A percentile compares a stretch with the other conserved stretches of the same genome.
phyloP scores from a whole-genome alignment of 495 filamentous ascomycete species.

The Staphylotrichum longicolle region DNA sequence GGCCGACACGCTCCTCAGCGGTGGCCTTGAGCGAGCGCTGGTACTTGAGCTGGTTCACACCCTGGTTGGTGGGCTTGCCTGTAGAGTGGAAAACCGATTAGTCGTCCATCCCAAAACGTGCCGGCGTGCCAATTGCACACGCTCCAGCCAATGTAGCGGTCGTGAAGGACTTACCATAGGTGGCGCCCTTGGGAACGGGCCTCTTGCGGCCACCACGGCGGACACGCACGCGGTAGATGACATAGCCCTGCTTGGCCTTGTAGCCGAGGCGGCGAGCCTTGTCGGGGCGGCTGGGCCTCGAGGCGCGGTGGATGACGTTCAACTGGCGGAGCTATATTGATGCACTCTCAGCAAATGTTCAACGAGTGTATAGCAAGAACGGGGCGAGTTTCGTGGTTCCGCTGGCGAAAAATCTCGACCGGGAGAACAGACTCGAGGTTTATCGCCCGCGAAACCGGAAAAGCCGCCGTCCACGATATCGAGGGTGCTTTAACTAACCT shows the following conservation, averaged over 20 bases:
- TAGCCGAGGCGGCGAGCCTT: constrained; percentile 99
- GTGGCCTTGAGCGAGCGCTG: constrained; percentile 96
- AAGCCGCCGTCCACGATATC: constrained; percentile 34
- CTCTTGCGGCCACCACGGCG: constrained; percentile 96
- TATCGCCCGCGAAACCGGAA: constrained; percentile 2
- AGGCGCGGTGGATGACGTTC: constrained; percentile 98
- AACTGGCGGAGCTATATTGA: constrained; percentile 98
- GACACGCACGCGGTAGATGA: constrained; percentile 98
- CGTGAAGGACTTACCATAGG: constrained; percentile 68
- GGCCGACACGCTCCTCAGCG: constrained; percentile 99
- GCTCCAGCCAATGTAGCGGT: background rate
- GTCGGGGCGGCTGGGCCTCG: constrained; percentile 95
- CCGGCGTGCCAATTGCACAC: constrained; percentile 5
- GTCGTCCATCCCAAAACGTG: constrained; percentile 8
- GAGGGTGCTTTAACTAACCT: constrained; percentile 75
- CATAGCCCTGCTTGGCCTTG: constrained; percentile 99
- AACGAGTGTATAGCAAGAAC: constrained; percentile 96
- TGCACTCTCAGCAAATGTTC: constrained; percentile 99
- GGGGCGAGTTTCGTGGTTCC: constrained; percentile 14
- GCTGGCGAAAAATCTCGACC: background rate
- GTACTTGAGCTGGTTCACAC: constrained; percentile 99
- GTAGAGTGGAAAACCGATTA: constrained; percentile 25
- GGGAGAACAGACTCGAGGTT: background rate
- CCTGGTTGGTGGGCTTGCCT: constrained; percentile 99
- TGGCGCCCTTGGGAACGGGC: constrained; percentile 95